Base-by-base conservation (phyloP, 805 yeast species). In the Barnettozyma sp. region DNA sequence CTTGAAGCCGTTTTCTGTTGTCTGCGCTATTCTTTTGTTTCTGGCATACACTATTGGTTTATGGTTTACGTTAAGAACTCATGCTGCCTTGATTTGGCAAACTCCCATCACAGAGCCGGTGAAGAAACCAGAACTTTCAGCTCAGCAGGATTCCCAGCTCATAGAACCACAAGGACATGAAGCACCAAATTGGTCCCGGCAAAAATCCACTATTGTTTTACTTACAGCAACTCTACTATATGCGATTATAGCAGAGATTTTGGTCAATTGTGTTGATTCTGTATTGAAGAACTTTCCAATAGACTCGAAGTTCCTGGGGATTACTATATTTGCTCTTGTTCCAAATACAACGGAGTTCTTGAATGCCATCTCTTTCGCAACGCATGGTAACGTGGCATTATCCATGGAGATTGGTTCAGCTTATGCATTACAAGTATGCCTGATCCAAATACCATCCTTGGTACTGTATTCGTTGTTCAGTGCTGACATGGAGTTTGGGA, bases 391-490 rank as follows among this genome's bases (percentile, higher is more conserved):
- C 48, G 95, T 92, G 36, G 95, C 98, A 1, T 65, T 92, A 30
- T 84, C 95, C 3, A 84, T 92, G 95, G 98, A 92, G 56, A 92
- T 92, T 58, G 98, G 98, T 41, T 79, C 94, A 43, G 98, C 98
- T 0, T 92, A 92, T 56, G 98, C 95, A 0, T 67, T 92, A 40
- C 98, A 92, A 58, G 98, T 92, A 12, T 90, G 95, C 48, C 65
- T 92, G 40, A 68, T 92, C 45, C 98, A 92, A 56, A 84, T 92
- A 31, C 98, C 98, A 1, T 78, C 92, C 2, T 70, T 92, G 54
- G 94, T 87, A 9, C 54, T 90, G 10, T 86, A 73, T 54, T 81
- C 95, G 3, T 70, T 82, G 39, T 66, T 62, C 60, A 68, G 51
- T 53, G 63, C 61, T 34, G 58, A 55, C 52, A 60, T 54, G 54